A percentile compares a stretch with the other conserved stretches of the same genome.
These are phyloP conservation scores for Hanseniaspora clermontiae DNA, from an alignment of 805 yeast species.

Conservation along the genomic window DNA sequence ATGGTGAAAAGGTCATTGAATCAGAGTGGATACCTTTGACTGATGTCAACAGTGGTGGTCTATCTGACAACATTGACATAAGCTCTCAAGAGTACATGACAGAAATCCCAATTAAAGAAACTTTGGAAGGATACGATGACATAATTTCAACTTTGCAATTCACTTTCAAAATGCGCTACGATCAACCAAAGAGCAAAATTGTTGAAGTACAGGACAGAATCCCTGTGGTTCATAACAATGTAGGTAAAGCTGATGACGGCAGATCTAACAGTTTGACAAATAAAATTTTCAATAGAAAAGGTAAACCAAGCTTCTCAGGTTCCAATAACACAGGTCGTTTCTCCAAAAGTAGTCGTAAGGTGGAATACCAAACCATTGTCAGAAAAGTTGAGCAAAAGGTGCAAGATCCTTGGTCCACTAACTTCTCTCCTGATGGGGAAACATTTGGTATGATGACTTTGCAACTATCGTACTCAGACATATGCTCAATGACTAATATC, in stretches of 20 bases:
- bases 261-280: slow-evolving; percentile 10
- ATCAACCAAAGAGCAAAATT: slow-evolving; percentile 34
- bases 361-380: slow-evolving; percentile 37
- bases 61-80: slow-evolving; percentile 27
- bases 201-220: slow-evolving; percentile 51
- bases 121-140: background rate
- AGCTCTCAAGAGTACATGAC: slow-evolving; percentile 60
- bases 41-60: slow-evolving; percentile 21
- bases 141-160: slow-evolving; percentile 48
- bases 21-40: slow-evolving; percentile 38
- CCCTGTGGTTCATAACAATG: slow-evolving; percentile 34
- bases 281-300: background rate
- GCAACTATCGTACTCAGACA: background rate
- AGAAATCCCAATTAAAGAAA: slow-evolving; percentile 39
- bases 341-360: slow-evolving; percentile 25
- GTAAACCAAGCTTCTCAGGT: background rate
- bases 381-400: slow-evolving; percentile 28
- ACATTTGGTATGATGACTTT: slow-evolving; percentile 65
- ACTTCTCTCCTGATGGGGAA: slow-evolving; percentile 70
- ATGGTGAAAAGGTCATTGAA: slow-evolving; percentile 66
- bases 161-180: slow-evolving; percentile 58
- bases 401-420: slow-evolving; percentile 46
- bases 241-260: slow-evolving; percentile 27
- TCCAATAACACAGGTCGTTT: background rate
- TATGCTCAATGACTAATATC: background rate